Evolutionary conservation across 768 basidiomycete genomes (phyloP).

Genomic region (Serendipita sp.): DNA sequence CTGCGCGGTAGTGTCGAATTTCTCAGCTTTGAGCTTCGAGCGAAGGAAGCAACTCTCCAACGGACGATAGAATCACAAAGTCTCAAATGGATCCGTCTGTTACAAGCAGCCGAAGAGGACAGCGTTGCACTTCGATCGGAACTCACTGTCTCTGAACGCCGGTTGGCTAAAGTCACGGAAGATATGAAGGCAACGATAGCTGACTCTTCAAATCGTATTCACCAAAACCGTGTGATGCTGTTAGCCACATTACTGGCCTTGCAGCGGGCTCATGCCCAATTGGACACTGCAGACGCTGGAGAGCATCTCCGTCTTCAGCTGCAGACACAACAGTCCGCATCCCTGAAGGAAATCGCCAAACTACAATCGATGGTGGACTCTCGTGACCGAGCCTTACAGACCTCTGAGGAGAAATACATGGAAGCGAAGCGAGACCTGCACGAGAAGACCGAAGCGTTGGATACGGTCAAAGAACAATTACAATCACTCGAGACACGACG

Average conservation of each 20-base stretch:
- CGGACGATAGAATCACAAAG: background rate
- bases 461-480: background rate
- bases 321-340: background rate
- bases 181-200: background rate
- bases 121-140: background rate
- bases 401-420: too few species aligned
- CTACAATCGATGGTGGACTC: background rate
- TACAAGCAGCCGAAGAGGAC: background rate
- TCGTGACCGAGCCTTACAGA: background rate
- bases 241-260: background rate
- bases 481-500: background rate
- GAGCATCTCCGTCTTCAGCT: background rate
- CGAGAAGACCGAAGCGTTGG: background rate
- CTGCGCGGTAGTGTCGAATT: background rate
- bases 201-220: background rate
- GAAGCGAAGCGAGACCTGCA: background rate
- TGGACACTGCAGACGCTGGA: background rate
- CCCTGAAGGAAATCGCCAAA: background rate
- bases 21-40: background rate
- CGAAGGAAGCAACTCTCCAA: background rate
- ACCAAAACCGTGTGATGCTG: background rate
- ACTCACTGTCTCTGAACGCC: background rate
- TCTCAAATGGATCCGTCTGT: background rate
- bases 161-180: background rate
- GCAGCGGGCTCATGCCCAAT: background rate